These are phyloP conservation scores for Entophlyctis luteolus DNA, from an alignment of 192 early-diverging fungal species.

Conservation along the genomic window DNA sequence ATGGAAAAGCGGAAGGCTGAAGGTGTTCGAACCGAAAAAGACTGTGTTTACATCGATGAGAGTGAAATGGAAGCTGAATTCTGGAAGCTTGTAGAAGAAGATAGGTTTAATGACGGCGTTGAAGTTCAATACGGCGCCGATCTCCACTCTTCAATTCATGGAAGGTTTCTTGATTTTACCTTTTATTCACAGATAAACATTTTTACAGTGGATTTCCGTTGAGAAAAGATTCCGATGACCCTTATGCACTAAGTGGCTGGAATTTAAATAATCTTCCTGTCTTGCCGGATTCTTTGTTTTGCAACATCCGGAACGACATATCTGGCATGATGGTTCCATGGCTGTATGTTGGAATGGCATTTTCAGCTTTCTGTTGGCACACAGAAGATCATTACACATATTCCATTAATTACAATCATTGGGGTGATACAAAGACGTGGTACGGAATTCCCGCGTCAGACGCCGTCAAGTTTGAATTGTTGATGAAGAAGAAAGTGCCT, in stretches of 20 bases:
- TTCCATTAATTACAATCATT: constrained; percentile 93
- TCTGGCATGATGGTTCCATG: constrained; percentile 97
- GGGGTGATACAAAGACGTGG: constrained; percentile 97
- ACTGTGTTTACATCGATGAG: constrained; percentile 53
- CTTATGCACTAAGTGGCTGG: constrained; percentile 72
- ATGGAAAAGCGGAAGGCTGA: constrained; percentile 35
- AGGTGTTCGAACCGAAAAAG: constrained; percentile 5
- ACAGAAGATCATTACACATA: constrained; percentile 96
- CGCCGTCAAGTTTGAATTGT: constrained; percentile 77
- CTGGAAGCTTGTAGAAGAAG: constrained; percentile 77
- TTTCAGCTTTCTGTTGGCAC: constrained; percentile 97
- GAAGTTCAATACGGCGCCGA: constrained; percentile 97
- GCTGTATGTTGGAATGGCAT: constrained; percentile 95
- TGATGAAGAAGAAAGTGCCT: constrained; percentile 74
- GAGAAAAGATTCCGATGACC: constrained; percentile 58
- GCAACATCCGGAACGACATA: constrained; percentile 86
- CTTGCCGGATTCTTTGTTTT: constrained; percentile 76
- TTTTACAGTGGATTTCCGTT: constrained; percentile 76
- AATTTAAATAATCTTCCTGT: constrained; percentile 86
- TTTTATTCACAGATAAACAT: background rate
- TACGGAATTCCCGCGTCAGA: constrained; percentile 85
- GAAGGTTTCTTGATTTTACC: constrained; percentile 55
- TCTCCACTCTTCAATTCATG: constrained; percentile 83
- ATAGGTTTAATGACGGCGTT: constrained; percentile 69
- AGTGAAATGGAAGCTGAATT: constrained; percentile 85